A percentile compares a stretch with the other conserved stretches of the same genome.
Conservation (phyloP, 306 rosid species). For the Sophora flavescens region DNA sequence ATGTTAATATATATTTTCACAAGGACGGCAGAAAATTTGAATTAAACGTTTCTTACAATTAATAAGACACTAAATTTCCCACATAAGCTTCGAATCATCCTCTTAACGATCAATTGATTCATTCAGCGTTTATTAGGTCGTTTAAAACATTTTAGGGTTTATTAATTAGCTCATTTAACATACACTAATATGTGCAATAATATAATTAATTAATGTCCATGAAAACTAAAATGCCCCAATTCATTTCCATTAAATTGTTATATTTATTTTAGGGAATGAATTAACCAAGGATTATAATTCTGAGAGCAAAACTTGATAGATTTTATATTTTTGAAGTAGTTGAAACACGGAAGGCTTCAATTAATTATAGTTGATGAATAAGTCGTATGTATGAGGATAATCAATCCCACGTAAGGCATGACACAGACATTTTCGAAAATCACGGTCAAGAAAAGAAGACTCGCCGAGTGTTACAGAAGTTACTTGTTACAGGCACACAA, state of each 20-base stretch:
- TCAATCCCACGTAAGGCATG: neutral
- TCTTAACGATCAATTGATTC: too few relatives aligned
- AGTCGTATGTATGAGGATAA: constrained; percentile 5
- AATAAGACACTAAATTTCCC: neutral
- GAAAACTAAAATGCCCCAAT: neutral
- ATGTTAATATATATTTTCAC: neutral
- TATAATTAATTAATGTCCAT: too few relatives aligned
- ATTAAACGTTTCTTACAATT: neutral
- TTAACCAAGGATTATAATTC: neutral
- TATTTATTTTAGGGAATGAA: neutral
- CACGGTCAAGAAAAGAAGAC: constrained; percentile 1
- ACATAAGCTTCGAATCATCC: too few relatives aligned
- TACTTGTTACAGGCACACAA: neutral
- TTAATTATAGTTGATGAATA: neutral
- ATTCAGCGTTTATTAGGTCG: too few relatives aligned
- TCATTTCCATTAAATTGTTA: neutral
- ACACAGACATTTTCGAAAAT: neutral
- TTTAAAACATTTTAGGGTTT: too few relatives aligned
- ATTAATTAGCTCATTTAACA: neutral
- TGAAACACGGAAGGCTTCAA: neutral
- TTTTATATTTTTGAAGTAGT: neutral
- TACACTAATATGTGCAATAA: neutral
- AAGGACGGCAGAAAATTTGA: neutral
- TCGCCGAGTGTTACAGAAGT: too few relatives aligned
- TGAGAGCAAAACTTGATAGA: neutral